Conservation (phyloP, 2,329 filamentous ascomycete species). For the Bisporella sp. region DNA sequence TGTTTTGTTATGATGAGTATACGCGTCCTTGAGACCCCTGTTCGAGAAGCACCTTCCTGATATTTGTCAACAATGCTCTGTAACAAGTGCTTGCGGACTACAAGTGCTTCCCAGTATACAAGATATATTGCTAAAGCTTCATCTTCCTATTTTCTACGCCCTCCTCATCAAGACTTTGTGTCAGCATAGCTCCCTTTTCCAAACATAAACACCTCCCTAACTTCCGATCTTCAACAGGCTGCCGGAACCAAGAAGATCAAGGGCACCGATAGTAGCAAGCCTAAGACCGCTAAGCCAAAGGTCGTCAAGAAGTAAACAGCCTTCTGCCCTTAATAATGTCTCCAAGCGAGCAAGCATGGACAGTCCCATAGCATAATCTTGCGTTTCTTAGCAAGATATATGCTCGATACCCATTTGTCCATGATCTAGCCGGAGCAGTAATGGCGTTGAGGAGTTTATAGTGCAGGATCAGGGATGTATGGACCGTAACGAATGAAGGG, state of each 20-base stretch:
- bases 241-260: constrained; percentile 32
- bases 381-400: constrained; percentile 14
- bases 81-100: not conserved
- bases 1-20: constrained; percentile 14
- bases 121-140: not conserved
- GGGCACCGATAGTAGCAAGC: constrained; percentile 25
- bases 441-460: constrained; percentile 20
- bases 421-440: constrained; percentile 8
- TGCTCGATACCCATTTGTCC: constrained; percentile 16
- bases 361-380: constrained; percentile 6
- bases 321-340: constrained; percentile 6
- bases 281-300: constrained; percentile 6
- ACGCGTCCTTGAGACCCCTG: constrained; percentile 19
- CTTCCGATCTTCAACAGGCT: constrained; percentile 14
- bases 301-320: constrained; percentile 19
- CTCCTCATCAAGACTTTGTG: not conserved
- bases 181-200: constrained; percentile 2
- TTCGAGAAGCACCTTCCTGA: not conserved
- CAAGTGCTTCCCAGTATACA: not conserved
- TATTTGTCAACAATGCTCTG: not conserved
- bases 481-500: constrained; percentile 1
- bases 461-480: constrained; percentile 1
- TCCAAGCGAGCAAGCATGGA: constrained; percentile 10
- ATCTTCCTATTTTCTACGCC: not conserved
- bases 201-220: not conserved